Evolutionary conservation across 495 filamentous ascomycete genomes (phyloP), one percentile per base, ranked within the genome.

Genomic region (Daldinia bambusicola): DNA sequence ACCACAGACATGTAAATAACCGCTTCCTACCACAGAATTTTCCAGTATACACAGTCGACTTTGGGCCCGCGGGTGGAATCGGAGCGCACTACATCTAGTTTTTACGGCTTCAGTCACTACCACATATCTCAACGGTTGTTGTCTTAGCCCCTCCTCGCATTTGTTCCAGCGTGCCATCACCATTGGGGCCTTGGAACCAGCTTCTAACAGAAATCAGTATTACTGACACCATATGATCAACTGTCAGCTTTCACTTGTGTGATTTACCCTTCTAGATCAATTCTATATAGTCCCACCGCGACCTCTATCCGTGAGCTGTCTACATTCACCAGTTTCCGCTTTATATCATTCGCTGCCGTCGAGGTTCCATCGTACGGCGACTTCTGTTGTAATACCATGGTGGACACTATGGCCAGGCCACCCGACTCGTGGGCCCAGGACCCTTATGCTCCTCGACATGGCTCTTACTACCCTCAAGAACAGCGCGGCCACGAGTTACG

Each of bases 381-480:
- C 51, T 77, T 82, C 75, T 76, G 77, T 72, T 76, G 79, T 76
- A 74, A 79, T 80, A 78, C 76, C 76, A 78, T 81, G 76, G 71
- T 81, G 70, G 81, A 82, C 74, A 76, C 78, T 71, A 84, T 84
- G 82, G 79, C 82, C 68, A 81, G 80, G 76, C 80, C 78, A 69
- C 74, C 77, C 67, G 76, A 83, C 62, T 69, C 70, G 66, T 81
- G 80, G 75, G 70, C 59, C 36, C 79, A 80, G 40, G 80, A 81
- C 61, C 76, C 75, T 59, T 83, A 82, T 64, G 74, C 78, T 69
- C 77, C 81, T 45, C 67, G 74, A 71, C 78, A 79, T 63, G 71
- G 69, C 45, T 69, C 73, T 32, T 80, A 81, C 63, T 82, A 83
- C 72, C 67, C 75, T 13, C 76, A 75, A 62, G 81, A 83, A 32